Evolutionary conservation across 805 yeast genomes (phyloP).

Genomic region (Ogataea nitratoaversa): DNA sequence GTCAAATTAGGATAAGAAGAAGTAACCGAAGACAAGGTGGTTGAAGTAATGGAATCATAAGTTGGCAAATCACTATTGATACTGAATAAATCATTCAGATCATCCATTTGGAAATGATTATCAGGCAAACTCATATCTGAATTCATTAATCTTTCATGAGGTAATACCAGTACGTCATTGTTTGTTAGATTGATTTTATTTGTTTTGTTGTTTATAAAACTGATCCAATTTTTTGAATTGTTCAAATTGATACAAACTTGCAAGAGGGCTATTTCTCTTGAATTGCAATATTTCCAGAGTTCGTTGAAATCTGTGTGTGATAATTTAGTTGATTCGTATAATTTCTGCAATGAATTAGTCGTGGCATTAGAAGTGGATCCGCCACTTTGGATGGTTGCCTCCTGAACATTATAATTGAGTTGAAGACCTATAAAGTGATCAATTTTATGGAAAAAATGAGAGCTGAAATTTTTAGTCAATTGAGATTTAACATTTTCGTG

Average conservation of each 20-base stretch:
- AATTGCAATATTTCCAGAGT: not conserved
- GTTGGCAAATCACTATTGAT: too few relatives aligned
- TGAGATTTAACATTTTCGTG: constrained; percentile 1
- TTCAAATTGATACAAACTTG: not conserved
- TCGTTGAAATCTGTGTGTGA: not conserved
- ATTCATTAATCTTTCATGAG: not conserved
- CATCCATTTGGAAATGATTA: not conserved
- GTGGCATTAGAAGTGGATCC: too few relatives aligned
- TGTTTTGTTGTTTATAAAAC: too few relatives aligned
- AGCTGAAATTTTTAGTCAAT: not conserved
- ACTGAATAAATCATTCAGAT: too few relatives aligned
- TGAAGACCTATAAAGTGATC: constrained; percentile 1
- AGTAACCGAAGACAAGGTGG: too few relatives aligned
- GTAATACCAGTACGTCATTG: not conserved
- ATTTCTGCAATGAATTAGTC: not conserved
- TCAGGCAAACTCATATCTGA: not conserved
- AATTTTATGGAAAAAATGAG: not conserved
- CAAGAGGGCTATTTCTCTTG: not conserved
- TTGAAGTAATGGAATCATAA: too few relatives aligned
- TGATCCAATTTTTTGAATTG: too few relatives aligned
- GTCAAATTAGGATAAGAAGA: too few relatives aligned
- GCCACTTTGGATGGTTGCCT: not conserved
- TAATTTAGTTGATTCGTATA: not conserved
- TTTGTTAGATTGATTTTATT: too few relatives aligned
- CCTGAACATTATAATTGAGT: not conserved